A percentile compares a stretch with the other conserved stretches of the same genome.
phyloP scores from a whole-genome alignment of 1,284 basidiomycete genomes.

The Cryptococcus sp. region DNA sequence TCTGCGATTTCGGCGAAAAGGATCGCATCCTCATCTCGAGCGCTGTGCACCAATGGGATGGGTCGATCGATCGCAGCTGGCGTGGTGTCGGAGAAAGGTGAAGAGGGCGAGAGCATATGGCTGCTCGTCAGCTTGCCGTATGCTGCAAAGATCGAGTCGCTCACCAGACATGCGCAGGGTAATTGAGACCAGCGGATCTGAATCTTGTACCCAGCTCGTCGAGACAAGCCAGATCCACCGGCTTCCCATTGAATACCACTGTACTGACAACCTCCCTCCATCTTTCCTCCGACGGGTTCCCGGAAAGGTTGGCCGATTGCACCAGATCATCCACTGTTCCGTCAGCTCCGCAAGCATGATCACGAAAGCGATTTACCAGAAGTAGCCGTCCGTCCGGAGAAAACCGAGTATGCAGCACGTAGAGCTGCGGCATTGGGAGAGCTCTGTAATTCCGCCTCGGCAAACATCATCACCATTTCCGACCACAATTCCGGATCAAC shows the following conservation, averaged over 20 bases:
- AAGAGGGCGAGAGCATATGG: constrained; percentile 80
- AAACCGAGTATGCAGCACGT: constrained; percentile 76
- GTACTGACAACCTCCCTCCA: constrained; percentile 87
- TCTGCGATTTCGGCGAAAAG: constrained; percentile 89
- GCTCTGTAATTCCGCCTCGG: constrained; percentile 66
- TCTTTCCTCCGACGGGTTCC: constrained; percentile 45
- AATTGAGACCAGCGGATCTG: constrained; percentile 62
- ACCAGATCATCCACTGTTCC: constrained; percentile 30
- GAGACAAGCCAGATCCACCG: constrained; percentile 60
- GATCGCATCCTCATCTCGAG: constrained; percentile 56
- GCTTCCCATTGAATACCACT: constrained; percentile 68
- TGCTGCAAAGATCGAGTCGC: constrained; percentile 21
- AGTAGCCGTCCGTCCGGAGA: constrained; percentile 63
- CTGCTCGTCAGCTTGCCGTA: constrained; percentile 47
- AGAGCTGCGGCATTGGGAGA: constrained; percentile 43
- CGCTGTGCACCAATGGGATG: constrained; percentile 33
- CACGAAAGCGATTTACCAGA: constrained; percentile 54
- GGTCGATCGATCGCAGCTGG: constrained; percentile 32
- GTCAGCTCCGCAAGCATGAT: constrained; percentile 6
- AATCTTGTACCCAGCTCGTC: constrained; percentile 84
- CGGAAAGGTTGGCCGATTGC: constrained; percentile 29
- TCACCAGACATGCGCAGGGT: constrained; percentile 89
- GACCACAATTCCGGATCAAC: constrained; percentile 92
- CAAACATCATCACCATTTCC: constrained; percentile 80
- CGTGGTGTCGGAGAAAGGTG: constrained; percentile 59